Evolutionary conservation across 1,284 basidiomycete genomes (phyloP).

Genomic region (Crucibulum parvulum): DNA sequence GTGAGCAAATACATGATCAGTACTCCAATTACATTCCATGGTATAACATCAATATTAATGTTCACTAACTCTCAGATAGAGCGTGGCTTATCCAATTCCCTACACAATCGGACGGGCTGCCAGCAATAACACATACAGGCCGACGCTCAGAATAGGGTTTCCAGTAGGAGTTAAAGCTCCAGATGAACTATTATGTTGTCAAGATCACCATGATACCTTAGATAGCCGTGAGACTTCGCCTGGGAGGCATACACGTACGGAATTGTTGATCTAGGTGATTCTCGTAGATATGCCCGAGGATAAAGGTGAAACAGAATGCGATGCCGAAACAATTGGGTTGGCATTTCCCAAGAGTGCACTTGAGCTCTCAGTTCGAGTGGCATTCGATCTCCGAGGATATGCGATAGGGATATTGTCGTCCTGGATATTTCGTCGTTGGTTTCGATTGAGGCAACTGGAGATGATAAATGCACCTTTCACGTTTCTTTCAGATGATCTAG

Average conservation of each 20-base stretch:
- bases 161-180: constrained; percentile 10
- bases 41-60: too few species aligned
- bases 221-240: not conserved
- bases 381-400: constrained; percentile 75
- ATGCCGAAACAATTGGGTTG: not conserved
- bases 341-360: constrained; percentile 50
- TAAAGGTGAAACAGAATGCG: not conserved
- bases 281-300: not conserved
- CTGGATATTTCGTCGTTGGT: constrained; percentile 8
- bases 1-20: too few species aligned
- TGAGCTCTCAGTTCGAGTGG: constrained; percentile 59
- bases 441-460: not conserved
- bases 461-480: constrained; percentile 56
- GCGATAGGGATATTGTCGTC: constrained; percentile 71
- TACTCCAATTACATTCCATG: too few species aligned
- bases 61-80: too few species aligned
- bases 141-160: constrained; percentile 4
- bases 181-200: not conserved
- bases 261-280: not conserved
- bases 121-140: not conserved
- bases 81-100: too few species aligned
- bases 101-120: too few species aligned
- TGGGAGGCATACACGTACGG: not conserved
- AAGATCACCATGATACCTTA: not conserved
- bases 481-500: constrained; percentile 79